Base-by-base conservation (phyloP, 352 stramenopile species). In the Globisporangium rhizosaccharum region DNA sequence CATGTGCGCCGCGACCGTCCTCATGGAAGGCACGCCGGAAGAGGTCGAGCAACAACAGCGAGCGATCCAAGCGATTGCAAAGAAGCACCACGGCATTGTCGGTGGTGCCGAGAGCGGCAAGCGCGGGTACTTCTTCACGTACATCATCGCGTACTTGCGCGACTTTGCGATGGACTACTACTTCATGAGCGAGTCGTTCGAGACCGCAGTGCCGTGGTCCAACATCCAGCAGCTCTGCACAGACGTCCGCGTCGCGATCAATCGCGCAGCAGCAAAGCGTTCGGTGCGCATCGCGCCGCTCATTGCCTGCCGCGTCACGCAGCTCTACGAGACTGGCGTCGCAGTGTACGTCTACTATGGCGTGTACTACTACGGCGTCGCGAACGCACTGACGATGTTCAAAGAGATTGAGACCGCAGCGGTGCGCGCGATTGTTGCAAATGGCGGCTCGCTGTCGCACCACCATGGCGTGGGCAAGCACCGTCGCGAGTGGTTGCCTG, bases 291-390 rank as follows among this genome's bases (percentile, higher is more conserved):
- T 89, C 25, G 67, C 76, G 10, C 91, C 93, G 41, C 87, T 98
- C 41, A 85, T 98, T 56, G 89, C 87, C 3, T 96, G 88, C 62
- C 85, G 96, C 20, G 82, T 98, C 30, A 98, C 94, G 1, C 96
- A 98, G 70, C 78, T 98, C 14, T 98, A 98, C 67, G 90, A 96
- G 48, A 96, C 96, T 14, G 94, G 94, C 52, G 92, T 86, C 47
- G 97, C 88, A 47, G 77, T 98, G 28, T 98, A 98, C 67, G 97
- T 98, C 62, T 98, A 98, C 71, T 97, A 98, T 66, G 96, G 90
- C 53, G 96, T 98, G 63, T 96, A 96, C 63, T 91, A 92, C 71
- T 88, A 83, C 51, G 80, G 82, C 42, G 71, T 98, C 23, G 51
- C 68, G 20, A 77, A 97, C 56, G 79, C 90, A 18, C 78, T 94